Evolutionary conservation across 2,329 filamentous ascomycete species (phyloP), one percentile per base, ranked within the genome.

Genomic region (Penicillium sp.): DNA sequence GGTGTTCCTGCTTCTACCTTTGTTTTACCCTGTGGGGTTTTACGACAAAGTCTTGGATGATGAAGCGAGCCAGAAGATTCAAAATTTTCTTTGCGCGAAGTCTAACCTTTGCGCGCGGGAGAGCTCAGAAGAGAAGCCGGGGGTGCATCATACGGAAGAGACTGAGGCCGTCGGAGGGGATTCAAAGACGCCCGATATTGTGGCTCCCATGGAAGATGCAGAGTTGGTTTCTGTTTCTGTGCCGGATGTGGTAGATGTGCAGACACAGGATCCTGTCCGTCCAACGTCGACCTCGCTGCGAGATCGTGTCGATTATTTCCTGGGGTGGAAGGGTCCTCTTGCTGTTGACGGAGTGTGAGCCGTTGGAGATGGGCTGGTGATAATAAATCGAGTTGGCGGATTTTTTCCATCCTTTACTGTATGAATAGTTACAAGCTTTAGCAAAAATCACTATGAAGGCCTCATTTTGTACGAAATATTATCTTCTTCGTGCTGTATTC

Each of bases 261-360:
- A 28, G 35, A 53, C 60, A 34, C 54, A 42, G 25, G 25, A 25
- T 8, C 15, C 10, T 15, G n/a, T n/a, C 12, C 22, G 10, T 34
- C 41, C 17, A 8, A 25, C 34, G 17, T 17, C n/a, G 31, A 8
- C 22, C 7, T 15, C 41, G 5, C 7, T 71, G 17, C 66, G 72
- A 34, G 73, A 75, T 49, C 67, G 54, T 5, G 55, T 75, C 14
- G 73, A 75, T 55, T 73, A 75, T 39, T 60, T 70, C 41, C 65
- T 75, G 39, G 73, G 73, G 20, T 75, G 73, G 73, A 63, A 57
- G 22, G 73, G 72, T 1, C 73, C 71, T 12, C 35, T 64, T 45
- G 20, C n/a, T n/a, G 25, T 38, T 11, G 10, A 43, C 12, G 61
- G 51, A 62, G 42, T 28, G 14, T 45, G 42, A 45, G 22, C 4